Evolutionary conservation across 1,139 yeast species (phyloP), one percentile per base, ranked within the genome.

Genomic region (Debaryomycetaceae sp.): DNA sequence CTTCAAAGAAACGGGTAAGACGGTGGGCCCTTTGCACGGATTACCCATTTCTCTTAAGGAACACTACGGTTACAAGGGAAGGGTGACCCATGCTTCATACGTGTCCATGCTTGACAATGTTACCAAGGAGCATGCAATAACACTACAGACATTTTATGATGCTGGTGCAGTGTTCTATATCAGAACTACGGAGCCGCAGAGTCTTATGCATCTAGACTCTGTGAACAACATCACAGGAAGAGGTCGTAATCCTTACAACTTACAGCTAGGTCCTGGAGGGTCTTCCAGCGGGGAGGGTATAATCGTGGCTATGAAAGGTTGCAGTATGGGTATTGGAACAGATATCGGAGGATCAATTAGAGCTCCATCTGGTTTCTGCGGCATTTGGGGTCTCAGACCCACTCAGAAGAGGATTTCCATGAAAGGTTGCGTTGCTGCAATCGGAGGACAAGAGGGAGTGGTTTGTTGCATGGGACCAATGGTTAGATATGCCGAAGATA

Each of bases 261-360:
- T 68, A 51, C 50, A 58, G 5, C 65, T 72, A 46, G 58, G 73
- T 5, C 56, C 75, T 3, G 78, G 78, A 46, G 94, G 94, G 8
- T 81, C 88, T 0, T 81, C 88, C 1, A 81, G 87, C 30, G 94
- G 94, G 49, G 92, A 84, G 59, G 89, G 91, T 48, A 77, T 88
- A 0, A 58, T 81, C 48, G 78, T 80, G 34, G 79, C 76, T 1
- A 75, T 81, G 60, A 82, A 80, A 35, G 88, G 83, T 8, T 78
- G 87, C 24, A 70, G 78, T 2, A 47, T 83, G 33, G 91, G 91
- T 35, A 70, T 84, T 41, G 92, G 92, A 16, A 76, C 86, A 31
- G 94, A 85, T 59, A 83, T 85, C 49, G 94, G 92, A 45, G 94
- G 92, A 1, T 79, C 87, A 2, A 81, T 85, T 48, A 73, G 92